Evolutionary conservation across 2,329 filamentous ascomycete genomes (phyloP), one percentile per base, ranked within the genome.

Genomic region (Calonectria pseudoturangicola): DNA sequence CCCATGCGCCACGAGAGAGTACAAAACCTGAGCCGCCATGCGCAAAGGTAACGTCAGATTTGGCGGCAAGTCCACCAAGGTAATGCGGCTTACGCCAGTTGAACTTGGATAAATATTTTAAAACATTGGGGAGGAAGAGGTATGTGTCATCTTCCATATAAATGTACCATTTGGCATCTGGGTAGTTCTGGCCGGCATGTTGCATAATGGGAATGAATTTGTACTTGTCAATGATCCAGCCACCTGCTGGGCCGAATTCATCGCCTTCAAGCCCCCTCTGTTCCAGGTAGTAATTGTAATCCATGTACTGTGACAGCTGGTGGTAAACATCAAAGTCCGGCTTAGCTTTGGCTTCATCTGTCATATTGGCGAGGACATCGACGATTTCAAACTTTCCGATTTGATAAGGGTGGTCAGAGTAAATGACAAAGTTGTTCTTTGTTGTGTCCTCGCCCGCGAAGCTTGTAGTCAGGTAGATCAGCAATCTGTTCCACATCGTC

Each of bases 181-280:
- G 78, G 75, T 76, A 79, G 50, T 76, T 74, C 27, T 50, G 28
- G 9, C 78, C 78, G 1, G 78, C 78, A 56, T 79, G 78, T 64
- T 78, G 73, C 66, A 79, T 74, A 18, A 79, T 71, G 6, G 78
- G 78, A 3, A 79, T 21, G 47, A 79, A 79, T 66, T 79, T 79
- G 71, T 79, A 79, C 73, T 79, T 79, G 75, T 79, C 78, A 33
- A 79, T 73, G 45, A 78, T 77, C 78, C 78, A 79, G 16, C 78
- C 78, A 39, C 78, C 78, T 1, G 68, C 47, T 4, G 77, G 78
- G 9, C 78, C 78, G 72, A 72, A 78, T 33, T 77, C 77, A 48
- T 79, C 78, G 18, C 77, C 77, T 21, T 73, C 70, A 9, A 79
- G 71, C 4, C 76, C 76, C 1, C 76, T 63, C 3, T 75, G 68